A percentile compares a stretch with the other conserved stretches of the same genome.
Conservation (phyloP, 495 filamentous ascomycete species). For the Lasiosphaeriaceae sp. region DNA sequence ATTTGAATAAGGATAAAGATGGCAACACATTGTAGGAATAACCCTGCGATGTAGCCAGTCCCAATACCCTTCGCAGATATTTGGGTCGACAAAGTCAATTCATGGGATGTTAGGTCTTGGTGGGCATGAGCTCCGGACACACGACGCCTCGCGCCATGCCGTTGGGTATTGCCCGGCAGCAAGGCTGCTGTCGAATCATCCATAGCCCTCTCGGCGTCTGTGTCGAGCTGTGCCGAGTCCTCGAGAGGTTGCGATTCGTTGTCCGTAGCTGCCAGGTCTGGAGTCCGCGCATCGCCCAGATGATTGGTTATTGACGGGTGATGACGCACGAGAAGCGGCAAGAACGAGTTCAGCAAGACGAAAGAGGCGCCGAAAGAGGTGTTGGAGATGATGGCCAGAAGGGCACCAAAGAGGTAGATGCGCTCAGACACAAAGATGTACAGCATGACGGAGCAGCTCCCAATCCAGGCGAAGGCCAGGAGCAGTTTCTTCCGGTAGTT, state of each 20-base stretch:
- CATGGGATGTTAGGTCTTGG: slow-evolving; percentile 54
- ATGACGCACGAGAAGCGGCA: slow-evolving; percentile 75
- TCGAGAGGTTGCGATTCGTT: slow-evolving; percentile 17
- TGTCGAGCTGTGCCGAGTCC: slow-evolving; percentile 10
- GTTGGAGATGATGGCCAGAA: slow-evolving; percentile 86
- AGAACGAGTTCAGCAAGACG: slow-evolving; percentile 78
- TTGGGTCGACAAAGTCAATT: slow-evolving; percentile 70
- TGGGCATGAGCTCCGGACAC: slow-evolving; percentile 32
- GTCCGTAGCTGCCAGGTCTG: slow-evolving; percentile 11
- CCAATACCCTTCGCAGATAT: slow-evolving; percentile 90
- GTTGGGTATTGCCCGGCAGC: slow-evolving; percentile 23
- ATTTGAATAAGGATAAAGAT: slow-evolving; percentile 67
- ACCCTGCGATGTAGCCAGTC: slow-evolving; percentile 80
- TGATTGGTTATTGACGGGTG: slow-evolving; percentile 53
- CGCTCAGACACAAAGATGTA: slow-evolving; percentile 74
- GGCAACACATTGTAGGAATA: slow-evolving; percentile 72
- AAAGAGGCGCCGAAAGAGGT: slow-evolving; percentile 85
- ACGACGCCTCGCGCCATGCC: slow-evolving; percentile 32
- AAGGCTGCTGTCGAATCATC: slow-evolving; percentile 45
- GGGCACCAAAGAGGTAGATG: slow-evolving; percentile 72
- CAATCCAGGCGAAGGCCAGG: slow-evolving; percentile 75
- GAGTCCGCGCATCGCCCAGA: slow-evolving; percentile 10
- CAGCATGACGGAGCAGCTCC: slow-evolving; percentile 79
- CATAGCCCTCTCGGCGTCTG: slow-evolving; percentile 12
- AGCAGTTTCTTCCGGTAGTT: slow-evolving; percentile 86